Conservation (phyloP, 1,139 yeast genomes). For the Nakaseomyces glabratus region DNA sequence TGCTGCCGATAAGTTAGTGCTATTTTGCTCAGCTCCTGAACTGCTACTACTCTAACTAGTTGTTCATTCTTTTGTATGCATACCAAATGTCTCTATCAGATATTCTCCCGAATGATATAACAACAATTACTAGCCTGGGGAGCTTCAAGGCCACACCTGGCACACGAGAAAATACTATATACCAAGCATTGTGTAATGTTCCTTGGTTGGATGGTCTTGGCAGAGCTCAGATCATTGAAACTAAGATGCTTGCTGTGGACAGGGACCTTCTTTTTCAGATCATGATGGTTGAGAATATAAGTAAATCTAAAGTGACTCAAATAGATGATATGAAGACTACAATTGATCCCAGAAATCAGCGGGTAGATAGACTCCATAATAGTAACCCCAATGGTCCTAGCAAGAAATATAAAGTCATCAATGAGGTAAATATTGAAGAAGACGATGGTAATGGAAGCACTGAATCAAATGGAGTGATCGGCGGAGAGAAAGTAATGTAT, state of each 20-base stretch:
- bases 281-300: constrained; percentile 33
- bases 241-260: constrained; percentile 15
- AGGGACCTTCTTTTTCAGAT: constrained; percentile 34
- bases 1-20: too few relatives aligned
- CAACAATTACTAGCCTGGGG: background rate
- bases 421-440: constrained; percentile 21
- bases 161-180: constrained; percentile 15
- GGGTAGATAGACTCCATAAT: constrained; percentile 22
- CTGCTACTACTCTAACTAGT: too few relatives aligned
- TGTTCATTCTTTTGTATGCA: too few relatives aligned
- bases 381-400: background rate
- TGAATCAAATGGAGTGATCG: constrained; percentile 10
- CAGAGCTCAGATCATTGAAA: constrained; percentile 13
- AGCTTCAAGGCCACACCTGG: constrained; percentile 5
- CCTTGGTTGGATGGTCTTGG: constrained; percentile 18
- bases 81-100: constrained; percentile 6
- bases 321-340: constrained; percentile 30
- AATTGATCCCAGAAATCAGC: constrained; percentile 26
- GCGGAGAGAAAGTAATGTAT: constrained; percentile 18
- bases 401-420: constrained; percentile 12
- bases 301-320: constrained; percentile 31
- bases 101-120: constrained; percentile 5
- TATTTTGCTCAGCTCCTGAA: too few relatives aligned
- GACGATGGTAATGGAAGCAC: constrained; percentile 17
- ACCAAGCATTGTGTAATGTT: constrained; percentile 19